These are phyloP conservation scores for Aureobasidium subglaciale DNA, from an alignment of 2,329 filamentous ascomycete species.

Conservation along the genomic window DNA sequence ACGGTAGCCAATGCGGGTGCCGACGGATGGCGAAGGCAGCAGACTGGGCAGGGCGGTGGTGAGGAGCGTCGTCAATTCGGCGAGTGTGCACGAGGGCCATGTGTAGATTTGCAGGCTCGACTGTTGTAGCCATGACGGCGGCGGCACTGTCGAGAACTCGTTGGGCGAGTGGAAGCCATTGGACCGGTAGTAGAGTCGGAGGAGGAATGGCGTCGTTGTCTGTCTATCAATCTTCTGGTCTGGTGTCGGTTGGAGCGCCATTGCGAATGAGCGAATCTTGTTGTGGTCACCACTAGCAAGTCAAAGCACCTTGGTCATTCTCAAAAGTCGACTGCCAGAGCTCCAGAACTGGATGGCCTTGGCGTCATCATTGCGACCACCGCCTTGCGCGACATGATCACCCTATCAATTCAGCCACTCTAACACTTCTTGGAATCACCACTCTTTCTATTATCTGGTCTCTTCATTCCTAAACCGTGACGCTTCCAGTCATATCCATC, in stretches of 20 bases:
- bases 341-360: too few species aligned
- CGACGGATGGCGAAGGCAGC: conserved; percentile 66
- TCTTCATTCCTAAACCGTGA: too few species aligned
- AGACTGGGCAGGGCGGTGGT: conserved; percentile 59
- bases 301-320: too few species aligned
- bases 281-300: too few species aligned
- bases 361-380: conserved; percentile 8
- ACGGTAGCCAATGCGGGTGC: conserved; percentile 80
- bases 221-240: conserved; percentile 55
- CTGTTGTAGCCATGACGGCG: conserved; percentile 43
- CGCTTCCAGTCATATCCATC: too few species aligned
- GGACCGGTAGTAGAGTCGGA: conserved; percentile 76
- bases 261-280: conserved; percentile 10
- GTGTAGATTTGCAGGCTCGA: conserved; percentile 68
- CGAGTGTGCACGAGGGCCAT: conserved; percentile 72
- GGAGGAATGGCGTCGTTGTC: conserved; percentile 69
- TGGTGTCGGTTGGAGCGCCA: conserved; percentile 30
- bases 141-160: conserved; percentile 55
- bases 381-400: too few species aligned
- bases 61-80: conserved; percentile 73
- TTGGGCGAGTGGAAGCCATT: conserved; percentile 68
- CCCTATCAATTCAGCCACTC: too few species aligned
- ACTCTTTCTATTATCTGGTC: too few species aligned
- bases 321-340: too few species aligned
- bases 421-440: too few species aligned